Base-by-base conservation (phyloP, 306 rosid genomes). In the Prunus salicina region DNA sequence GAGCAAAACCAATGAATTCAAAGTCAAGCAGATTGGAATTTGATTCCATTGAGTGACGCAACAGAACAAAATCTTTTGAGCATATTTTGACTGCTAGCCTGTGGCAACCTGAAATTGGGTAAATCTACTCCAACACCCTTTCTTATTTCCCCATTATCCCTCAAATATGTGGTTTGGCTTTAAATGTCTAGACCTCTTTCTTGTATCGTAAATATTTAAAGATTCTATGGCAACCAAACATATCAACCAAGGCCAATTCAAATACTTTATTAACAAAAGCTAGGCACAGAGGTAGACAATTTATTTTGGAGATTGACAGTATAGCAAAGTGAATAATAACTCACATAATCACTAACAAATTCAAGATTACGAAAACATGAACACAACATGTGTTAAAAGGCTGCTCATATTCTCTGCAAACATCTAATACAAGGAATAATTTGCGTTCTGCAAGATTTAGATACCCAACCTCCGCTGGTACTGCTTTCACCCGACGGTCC, bases 291-390 rank as follows among this genome's bases (percentile, higher is more conserved):
- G 71, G 83, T 71, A 30, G 5, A 73, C 58, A 71, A 79, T 81
- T 93, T 89, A 89, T 93, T 91, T 70, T 77, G 64, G 78, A 64
- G 78, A 79, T 55, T 66, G 53, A 75, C 50, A 22, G 64, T 49
- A 57, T 43, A 24, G 30, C 62, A 60, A 1, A 82, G 80, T 77
- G 73, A 74, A 73, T 82, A 74, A 73, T 82, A 67, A 74, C 65
- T 58, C 85, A 78, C 64, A 80, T 75, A 72, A 73, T 71, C 83
- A 72, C 66, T 67, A 73, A 81, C 46, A 71, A 70, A 78, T 71
- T 71, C 70, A 73, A 55, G 34, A 67, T 75, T 20, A 50, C 10
- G 69, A 69, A 72, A 79, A 80, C 77, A 74, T 62, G 66, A 64
- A 71, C 66, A 77, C 69, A 56, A 74, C 49, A 75, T 79, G 68